Evolutionary conservation across 2,329 filamentous ascomycete species (phyloP), one percentile per base, ranked within the genome.

Genomic region (Botrytis fragariae): DNA sequence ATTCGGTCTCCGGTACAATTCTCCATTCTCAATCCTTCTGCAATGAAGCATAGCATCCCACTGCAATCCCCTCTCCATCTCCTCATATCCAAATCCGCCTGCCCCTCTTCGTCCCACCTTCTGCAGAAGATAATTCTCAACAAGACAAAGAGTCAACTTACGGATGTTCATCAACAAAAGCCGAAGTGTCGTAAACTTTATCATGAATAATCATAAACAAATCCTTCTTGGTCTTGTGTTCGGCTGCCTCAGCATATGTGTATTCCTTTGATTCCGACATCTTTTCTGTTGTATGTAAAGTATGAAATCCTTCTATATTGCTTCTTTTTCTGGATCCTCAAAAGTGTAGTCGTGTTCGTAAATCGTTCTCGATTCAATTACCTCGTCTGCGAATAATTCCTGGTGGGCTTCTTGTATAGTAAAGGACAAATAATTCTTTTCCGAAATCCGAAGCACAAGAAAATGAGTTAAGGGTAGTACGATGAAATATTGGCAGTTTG

Each of bases 151-250:
- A n/a, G 62, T 42, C 57, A 69, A 88, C 89, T 85, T 86, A 91
- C 89, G 96, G 96, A 84, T 99, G 96, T 90, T 99, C 96, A 83
- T 98, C 95, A 79, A 98, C 87, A 84, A 99, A 99, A 84, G 91
- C 92, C 81, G 90, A 89, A 82, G 87, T 84, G 84, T 98, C 90
- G 89, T 98, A 99, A 86, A 99, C 91, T 87, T 97, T 97, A 85
- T 97, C 95, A 86, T 98, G 93, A 80, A 99, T 90, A 77, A 98
- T 92, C 81, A 98, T 83, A 86, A 88, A 97, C 77, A 97, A 86
- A 83, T 98, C 94, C 88, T 94, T 97, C 91, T 98, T 98, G 84
- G 89, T 91, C 86, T 92, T 93, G 89, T 97, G 94, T 85, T 90
- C 89, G 76, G 92, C 87, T 84, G 97, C 89, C 84, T 97, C 93